A percentile compares a stretch with the other conserved stretches of the same genome.
Conservation (phyloP, 306 rosid species). For the Herpetospermum pedunculosum region DNA sequence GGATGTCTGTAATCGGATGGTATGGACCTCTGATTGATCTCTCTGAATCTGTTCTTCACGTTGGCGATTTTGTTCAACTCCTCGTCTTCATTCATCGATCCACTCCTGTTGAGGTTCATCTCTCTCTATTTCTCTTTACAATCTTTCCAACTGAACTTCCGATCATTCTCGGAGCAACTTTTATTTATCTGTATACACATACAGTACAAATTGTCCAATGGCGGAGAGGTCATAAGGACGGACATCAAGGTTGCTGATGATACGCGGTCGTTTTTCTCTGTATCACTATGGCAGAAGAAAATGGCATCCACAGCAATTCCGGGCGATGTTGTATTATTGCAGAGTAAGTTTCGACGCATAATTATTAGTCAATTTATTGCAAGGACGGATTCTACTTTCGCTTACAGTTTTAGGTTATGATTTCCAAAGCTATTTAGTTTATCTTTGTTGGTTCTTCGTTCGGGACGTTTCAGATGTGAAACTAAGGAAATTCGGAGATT, state of each 20-base stretch:
- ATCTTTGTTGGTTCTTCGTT: background rate
- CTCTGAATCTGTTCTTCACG: conserved; percentile 34
- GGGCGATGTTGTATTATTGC: conserved; percentile 50
- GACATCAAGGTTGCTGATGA: conserved; percentile 81
- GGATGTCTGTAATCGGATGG: conserved; percentile 70
- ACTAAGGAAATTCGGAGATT: conserved; percentile 45
- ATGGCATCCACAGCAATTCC: conserved; percentile 33
- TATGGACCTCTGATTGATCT: conserved; percentile 80
- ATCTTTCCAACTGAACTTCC: background rate
- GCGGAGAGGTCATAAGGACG: conserved; percentile 33
- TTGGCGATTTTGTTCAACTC: conserved; percentile 65
- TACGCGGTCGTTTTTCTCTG: conserved; percentile 46
- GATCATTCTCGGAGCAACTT: background rate
- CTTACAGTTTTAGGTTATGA: background rate
- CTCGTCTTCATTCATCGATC: conserved; percentile 62
- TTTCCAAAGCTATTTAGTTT: background rate
- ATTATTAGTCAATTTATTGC: background rate
- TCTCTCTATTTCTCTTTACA: background rate
- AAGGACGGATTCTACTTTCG: background rate
- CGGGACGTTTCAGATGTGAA: conserved; percentile 38
- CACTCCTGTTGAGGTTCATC: conserved; percentile 45
- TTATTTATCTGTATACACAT: background rate
- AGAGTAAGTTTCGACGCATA: conserved; percentile 22
- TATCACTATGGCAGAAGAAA: conserved; percentile 60
- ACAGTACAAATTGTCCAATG: conserved; percentile 46